Conservation (phyloP, 2,329 filamentous ascomycete genomes). For the Bipolaris bicolor region DNA sequence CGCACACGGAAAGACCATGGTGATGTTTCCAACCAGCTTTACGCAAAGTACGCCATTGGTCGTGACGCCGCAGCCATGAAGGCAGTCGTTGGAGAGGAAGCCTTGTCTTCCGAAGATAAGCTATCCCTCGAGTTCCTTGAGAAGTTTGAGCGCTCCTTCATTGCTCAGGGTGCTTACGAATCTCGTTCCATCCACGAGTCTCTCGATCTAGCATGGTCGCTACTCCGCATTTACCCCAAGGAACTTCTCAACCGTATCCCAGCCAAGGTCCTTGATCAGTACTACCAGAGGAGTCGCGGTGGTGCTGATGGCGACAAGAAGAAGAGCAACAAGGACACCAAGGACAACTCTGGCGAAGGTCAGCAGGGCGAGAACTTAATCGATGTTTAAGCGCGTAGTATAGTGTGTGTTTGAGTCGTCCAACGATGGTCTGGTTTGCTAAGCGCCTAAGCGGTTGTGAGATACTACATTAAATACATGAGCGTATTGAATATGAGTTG, state of each 20-base stretch:
- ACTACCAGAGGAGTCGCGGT: constrained; percentile 54
- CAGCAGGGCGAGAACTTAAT: constrained; percentile 48
- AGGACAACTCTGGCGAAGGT: constrained; percentile 50
- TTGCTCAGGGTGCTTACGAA: constrained; percentile 91
- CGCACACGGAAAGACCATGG: constrained; percentile 97
- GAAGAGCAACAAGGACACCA: constrained; percentile 49
- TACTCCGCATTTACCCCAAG: constrained; percentile 97
- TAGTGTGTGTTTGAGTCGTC: constrained; percentile 8
- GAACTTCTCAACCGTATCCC: constrained; percentile 87
- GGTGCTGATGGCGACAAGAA: constrained; percentile 47
- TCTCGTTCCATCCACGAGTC: constrained; percentile 90
- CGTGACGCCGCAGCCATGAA: constrained; percentile 99
- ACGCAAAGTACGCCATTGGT: constrained; percentile 99
- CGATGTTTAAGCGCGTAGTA: constrained; percentile 39
- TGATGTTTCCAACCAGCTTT: constrained; percentile 98
- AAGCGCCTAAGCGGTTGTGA: constrained; percentile 22
- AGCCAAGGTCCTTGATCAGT: constrained; percentile 60
- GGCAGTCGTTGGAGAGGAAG: constrained; percentile 98
- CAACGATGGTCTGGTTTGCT: constrained; percentile 13
- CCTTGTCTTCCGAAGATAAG: constrained; percentile 94
- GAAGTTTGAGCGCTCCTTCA: constrained; percentile 97
- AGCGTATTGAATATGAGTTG: constrained; percentile 12
- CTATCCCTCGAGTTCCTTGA: constrained; percentile 97
- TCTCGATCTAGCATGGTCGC: constrained; percentile 92
- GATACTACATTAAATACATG: constrained; percentile 29